Percentiles rank a stretch among this genome's conserved stretches.
These are phyloP conservation scores for Thalassiosira exigua DNA, from an alignment of 352 stramenopile species.

Conservation along the genomic window DNA sequence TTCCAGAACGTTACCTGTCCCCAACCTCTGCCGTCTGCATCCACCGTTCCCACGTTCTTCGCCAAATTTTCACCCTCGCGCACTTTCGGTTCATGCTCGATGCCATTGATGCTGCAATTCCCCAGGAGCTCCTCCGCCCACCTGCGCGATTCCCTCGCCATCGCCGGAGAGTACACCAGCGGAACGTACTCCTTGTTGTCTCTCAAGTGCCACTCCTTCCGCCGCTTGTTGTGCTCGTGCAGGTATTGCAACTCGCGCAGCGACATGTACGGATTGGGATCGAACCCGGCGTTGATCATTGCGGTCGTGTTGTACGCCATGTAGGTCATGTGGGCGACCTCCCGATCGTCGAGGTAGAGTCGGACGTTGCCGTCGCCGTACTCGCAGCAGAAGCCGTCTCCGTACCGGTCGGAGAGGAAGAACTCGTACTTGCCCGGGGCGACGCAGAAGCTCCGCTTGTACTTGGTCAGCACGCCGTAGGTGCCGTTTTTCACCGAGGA, in stretches of 20 bases:
- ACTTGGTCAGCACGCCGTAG: slow-evolving; percentile 3
- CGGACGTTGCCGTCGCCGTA: slow-evolving; percentile 45
- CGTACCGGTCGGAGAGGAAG: slow-evolving; percentile 10
- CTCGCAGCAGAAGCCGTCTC: slow-evolving; percentile 37
- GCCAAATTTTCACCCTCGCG: slow-evolving; percentile 44
- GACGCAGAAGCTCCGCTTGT: slow-evolving; percentile 24
- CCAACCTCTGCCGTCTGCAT: slow-evolving; percentile 26
- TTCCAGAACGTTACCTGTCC: slow-evolving; percentile 47
- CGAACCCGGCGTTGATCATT: slow-evolving; percentile 49
- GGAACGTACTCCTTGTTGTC: slow-evolving; percentile 47
- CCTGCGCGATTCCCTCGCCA: slow-evolving; percentile 31
- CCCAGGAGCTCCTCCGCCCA: slow-evolving; percentile 48
- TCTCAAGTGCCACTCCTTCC: slow-evolving; percentile 36
- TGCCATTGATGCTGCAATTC: slow-evolving; percentile 38
- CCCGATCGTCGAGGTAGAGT: slow-evolving; percentile 42
- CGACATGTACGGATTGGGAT: slow-evolving; percentile 43
- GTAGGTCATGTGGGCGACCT: slow-evolving; percentile 43
- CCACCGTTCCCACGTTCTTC: slow-evolving; percentile 42
- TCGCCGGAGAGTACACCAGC: slow-evolving; percentile 37
- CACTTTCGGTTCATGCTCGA: slow-evolving; percentile 45
- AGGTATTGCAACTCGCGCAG: slow-evolving; percentile 42
- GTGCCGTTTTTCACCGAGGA: slow-evolving; percentile 18
- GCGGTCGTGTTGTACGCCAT: slow-evolving; percentile 25
- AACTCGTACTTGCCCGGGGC: slow-evolving; percentile 22
- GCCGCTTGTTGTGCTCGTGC: slow-evolving; percentile 47